Percentiles rank a stretch among this genome's conserved stretches.
Evolutionary conservation across 2,329 filamentous ascomycete species (phyloP).

Genomic region (Epichloe sp.): DNA sequence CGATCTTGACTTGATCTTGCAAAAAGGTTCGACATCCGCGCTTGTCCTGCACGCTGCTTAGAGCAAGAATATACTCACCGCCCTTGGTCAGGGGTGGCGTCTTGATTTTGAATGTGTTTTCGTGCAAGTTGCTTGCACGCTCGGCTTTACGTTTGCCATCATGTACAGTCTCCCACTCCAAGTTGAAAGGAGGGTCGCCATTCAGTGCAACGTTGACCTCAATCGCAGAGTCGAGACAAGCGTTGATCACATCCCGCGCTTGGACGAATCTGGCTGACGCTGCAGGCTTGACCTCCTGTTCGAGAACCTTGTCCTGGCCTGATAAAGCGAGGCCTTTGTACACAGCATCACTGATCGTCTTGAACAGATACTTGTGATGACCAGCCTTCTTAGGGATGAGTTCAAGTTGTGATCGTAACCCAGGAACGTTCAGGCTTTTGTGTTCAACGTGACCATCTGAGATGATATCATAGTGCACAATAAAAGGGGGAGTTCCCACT

Average conservation of each 20-base stretch:
- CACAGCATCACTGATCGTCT: constrained; percentile 66
- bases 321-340: constrained; percentile 56
- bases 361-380: constrained; percentile 76
- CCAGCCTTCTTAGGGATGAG: constrained; percentile 72
- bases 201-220: constrained; percentile 60
- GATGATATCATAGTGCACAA: constrained; percentile 63
- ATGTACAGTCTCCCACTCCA: constrained; percentile 89
- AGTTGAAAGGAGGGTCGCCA: constrained; percentile 74
- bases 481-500: constrained; percentile 83
- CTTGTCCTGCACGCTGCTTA: constrained; percentile 77
- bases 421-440: constrained; percentile 46
- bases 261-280: constrained; percentile 63
- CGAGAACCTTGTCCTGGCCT: constrained; percentile 50
- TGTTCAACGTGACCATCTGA: constrained; percentile 44
- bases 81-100: constrained; percentile 65
- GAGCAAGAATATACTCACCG: constrained; percentile 77
- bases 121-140: constrained; percentile 49
- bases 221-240: constrained; percentile 74
- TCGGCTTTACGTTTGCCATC: constrained; percentile 70
- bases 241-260: constrained; percentile 41
- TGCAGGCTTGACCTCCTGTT: constrained; percentile 87
- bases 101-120: constrained; percentile 53
- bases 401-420: constrained; percentile 71
- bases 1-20: constrained; percentile 73
- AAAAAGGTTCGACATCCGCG: constrained; percentile 77